phyloP scores from a whole-genome alignment of 2,329 filamentous ascomycete species.

The Aureobasidium melanogenum region DNA sequence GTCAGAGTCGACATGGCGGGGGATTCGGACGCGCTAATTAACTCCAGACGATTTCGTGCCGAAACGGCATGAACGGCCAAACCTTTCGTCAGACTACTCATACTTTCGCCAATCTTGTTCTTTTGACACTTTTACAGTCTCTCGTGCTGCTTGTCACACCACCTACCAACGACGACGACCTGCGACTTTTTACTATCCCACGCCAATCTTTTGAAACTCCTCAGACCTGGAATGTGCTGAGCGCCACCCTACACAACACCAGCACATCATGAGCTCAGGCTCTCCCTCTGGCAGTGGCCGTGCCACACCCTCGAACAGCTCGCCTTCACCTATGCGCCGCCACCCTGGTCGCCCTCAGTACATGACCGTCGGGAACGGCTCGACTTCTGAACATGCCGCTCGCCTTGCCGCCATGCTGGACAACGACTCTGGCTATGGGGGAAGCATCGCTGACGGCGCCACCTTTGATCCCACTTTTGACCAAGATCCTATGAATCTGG shows the following conservation, averaged over 20 bases:
- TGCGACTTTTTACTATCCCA: background rate
- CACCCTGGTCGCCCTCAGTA: slow-evolving; percentile 50
- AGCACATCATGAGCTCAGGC: slow-evolving; percentile 25
- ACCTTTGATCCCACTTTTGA: slow-evolving; percentile 41
- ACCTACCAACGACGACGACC: background rate
- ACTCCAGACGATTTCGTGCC: too few relatives aligned
- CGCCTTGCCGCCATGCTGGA: slow-evolving; percentile 75
- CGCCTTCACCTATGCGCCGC: slow-evolving; percentile 19
- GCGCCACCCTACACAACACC: background rate
- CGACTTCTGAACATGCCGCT: slow-evolving; percentile 70
- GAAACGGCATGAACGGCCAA: background rate
- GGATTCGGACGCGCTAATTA: too few relatives aligned
- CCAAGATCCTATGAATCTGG: slow-evolving; percentile 3
- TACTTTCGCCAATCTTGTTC: background rate
- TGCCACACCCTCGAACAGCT: slow-evolving; percentile 19
- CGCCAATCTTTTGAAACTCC: background rate
- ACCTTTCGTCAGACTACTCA: background rate
- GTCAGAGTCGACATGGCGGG: background rate
- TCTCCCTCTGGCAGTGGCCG: slow-evolving; percentile 23
- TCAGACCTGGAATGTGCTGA: background rate
- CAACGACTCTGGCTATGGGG: slow-evolving; percentile 84
- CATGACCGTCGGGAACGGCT: slow-evolving; percentile 80
- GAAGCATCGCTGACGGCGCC: slow-evolving; percentile 60
- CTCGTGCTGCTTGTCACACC: background rate
- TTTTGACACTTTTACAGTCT: background rate